These are phyloP conservation scores for Skeletonema potamos DNA, from an alignment of 108 stramenopile species.

Conservation along the genomic window DNA sequence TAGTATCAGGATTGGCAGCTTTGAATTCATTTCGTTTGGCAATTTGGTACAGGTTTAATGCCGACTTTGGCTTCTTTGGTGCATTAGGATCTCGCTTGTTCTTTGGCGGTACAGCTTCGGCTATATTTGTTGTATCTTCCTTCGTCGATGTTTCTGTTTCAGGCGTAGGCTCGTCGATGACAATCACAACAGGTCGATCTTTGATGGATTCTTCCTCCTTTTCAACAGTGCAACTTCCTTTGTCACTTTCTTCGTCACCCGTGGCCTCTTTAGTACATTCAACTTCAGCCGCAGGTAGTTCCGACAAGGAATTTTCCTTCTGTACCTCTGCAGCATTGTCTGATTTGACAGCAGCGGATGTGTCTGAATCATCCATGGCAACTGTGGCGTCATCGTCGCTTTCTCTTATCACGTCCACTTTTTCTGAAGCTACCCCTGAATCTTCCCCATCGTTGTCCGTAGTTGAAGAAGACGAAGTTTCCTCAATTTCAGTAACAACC, in stretches of 20 bases:
- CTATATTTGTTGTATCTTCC: slow-evolving; percentile 2
- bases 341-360: neutral
- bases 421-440: neutral
- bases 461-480: neutral
- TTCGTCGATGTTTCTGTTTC: slow-evolving; percentile 5
- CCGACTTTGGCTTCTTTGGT: slow-evolving; percentile 84
- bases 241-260: neutral
- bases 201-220: neutral
- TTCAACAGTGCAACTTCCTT: neutral
- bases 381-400: neutral
- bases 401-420: neutral
- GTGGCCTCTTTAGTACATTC: neutral
- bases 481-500: neutral
- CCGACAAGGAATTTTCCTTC: neutral
- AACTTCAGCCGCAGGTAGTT: neutral
- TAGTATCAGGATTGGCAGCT: slow-evolving; percentile 68
- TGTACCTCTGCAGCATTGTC: neutral
- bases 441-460: neutral
- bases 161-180: slow-evolving; percentile 5
- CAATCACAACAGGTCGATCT: neutral
- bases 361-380: neutral
- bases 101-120: slow-evolving; percentile 18
- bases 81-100: slow-evolving; percentile 66
- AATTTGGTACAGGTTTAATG: slow-evolving; percentile 81
- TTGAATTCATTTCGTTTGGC: slow-evolving; percentile 68